phyloP scores from a whole-genome alignment of 345 rosid species.

The Arabidopsis thaliana region TAIR10.1 NC_003070.9:25949001-25949500 shows the following conservation, averaged over 20 bases:
- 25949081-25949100: slow-evolving; percentile 78
- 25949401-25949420: neutral
- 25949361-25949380: neutral
- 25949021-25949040: slow-evolving; percentile 95
- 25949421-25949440: neutral
- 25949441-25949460: too few species aligned
- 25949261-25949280: slow-evolving; percentile 38
- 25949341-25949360: neutral
- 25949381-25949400: neutral
- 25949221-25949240: slow-evolving; percentile 81
- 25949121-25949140: slow-evolving; percentile 87
- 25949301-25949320: slow-evolving; percentile 16
- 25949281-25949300: slow-evolving; percentile 18
- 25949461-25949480: too few species aligned
- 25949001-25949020: slow-evolving; percentile 73
- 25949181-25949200: slow-evolving; percentile 52
- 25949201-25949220: slow-evolving; percentile 81
- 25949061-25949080: slow-evolving; percentile 86
- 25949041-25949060: slow-evolving; percentile 77
- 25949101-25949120: slow-evolving; percentile 95
- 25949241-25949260: slow-evolving; percentile 92
- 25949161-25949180: slow-evolving; percentile 70
- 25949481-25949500: too few species aligned
- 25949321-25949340: neutral
- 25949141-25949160: slow-evolving; percentile 88